Conservation (phyloP, 306 rosid species). For the Cucurbita pepo region DNA sequence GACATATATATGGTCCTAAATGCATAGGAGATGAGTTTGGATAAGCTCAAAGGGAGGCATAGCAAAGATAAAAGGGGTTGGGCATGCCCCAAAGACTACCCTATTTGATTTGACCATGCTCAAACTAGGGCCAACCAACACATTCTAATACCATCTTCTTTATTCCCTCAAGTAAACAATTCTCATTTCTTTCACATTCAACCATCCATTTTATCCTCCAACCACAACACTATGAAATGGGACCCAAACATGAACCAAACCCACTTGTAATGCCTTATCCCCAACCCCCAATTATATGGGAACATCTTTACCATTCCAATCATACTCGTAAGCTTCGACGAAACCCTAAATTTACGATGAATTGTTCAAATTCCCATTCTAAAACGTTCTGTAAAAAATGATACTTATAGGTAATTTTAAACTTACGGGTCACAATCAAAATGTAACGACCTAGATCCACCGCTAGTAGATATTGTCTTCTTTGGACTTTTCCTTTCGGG, state of each 20-base stretch:
- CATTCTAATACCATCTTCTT: background rate
- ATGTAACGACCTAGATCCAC: too few species aligned
- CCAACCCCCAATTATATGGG: conserved; percentile 31
- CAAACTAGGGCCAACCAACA: background rate
- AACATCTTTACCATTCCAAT: conserved; percentile 8
- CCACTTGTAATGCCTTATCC: conserved; percentile 13
- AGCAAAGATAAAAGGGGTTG: background rate
- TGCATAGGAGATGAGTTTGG: background rate
- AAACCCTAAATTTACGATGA: background rate
- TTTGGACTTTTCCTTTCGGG: too few species aligned
- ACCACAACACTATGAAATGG: conserved; percentile 8
- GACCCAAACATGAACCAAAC: conserved; percentile 19
- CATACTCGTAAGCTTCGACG: background rate
- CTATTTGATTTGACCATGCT: conserved; percentile 1
- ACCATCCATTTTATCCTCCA: background rate
- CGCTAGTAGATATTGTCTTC: too few species aligned
- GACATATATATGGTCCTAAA: background rate
- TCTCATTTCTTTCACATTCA: background rate
- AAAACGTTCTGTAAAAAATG: background rate
- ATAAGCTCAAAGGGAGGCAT: background rate
- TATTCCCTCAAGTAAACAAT: background rate
- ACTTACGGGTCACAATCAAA: too few species aligned
- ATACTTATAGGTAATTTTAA: too few species aligned
- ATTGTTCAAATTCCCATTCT: background rate
- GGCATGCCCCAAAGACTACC: background rate